phyloP scores from a whole-genome alignment of 78 protist species.

The Cavenderia fasciculata region DNA sequence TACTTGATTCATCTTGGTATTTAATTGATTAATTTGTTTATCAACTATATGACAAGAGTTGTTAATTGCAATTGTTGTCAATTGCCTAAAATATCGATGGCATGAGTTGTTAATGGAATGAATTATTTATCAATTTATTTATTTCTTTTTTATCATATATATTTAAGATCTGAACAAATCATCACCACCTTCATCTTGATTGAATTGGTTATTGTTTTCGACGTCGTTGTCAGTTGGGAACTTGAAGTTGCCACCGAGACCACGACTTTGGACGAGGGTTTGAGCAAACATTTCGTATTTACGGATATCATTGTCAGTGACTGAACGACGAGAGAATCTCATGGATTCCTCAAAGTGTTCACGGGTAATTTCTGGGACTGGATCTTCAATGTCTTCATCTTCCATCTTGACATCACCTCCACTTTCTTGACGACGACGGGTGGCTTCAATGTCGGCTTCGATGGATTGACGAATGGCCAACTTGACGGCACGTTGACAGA shows the following conservation, averaged over 20 bases:
- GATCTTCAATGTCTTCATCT: conserved; percentile 85
- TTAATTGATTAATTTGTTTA: too few relatives aligned
- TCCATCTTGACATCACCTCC: conserved; percentile 57
- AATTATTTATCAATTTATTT: too few relatives aligned
- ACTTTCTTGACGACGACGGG: conserved; percentile 39
- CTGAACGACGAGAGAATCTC: conserved; percentile 96
- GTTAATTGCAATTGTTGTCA: too few relatives aligned
- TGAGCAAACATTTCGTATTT: conserved; percentile 97
- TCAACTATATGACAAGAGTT: too few relatives aligned
- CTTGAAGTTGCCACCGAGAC: conserved; percentile 77
- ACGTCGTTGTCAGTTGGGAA: conserved; percentile 64
- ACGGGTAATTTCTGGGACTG: conserved; percentile 95
- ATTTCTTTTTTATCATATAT: not conserved
- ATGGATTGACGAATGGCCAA: conserved; percentile 98
- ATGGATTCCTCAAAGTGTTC: conserved; percentile 98
- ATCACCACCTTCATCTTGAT: conserved; percentile 41
- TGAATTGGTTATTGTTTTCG: not conserved
- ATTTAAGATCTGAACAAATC: conserved; percentile 49
- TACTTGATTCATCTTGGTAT: too few relatives aligned
- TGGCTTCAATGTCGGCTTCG: conserved; percentile 81
- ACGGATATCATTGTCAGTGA: conserved; percentile 95
- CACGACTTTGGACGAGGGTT: conserved; percentile 86
- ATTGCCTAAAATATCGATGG: too few relatives aligned
- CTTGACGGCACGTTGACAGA: conserved; percentile 98
- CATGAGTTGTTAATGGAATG: too few relatives aligned